phyloP scores from a whole-genome alignment of 257 asterid species.

The Ophiorrhiza pumila region DNA sequence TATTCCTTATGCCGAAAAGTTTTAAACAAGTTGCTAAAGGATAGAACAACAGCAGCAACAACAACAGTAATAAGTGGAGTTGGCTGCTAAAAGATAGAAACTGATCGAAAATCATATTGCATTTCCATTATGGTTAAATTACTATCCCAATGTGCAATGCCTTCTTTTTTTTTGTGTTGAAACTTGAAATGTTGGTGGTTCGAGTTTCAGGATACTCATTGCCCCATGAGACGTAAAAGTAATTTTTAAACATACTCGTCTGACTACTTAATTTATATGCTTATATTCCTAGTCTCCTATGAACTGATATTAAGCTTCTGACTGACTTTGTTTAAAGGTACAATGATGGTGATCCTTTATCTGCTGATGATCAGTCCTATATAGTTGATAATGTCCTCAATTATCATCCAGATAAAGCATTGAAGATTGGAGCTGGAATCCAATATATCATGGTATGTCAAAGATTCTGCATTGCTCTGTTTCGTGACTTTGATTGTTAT shows the following conservation, averaged over 20 bases:
- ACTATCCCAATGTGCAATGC: not conserved
- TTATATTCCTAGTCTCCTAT: not conserved
- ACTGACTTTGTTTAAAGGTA: constrained; percentile 42
- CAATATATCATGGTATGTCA: constrained; percentile 64
- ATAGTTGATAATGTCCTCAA: constrained; percentile 65
- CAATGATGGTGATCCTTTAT: constrained; percentile 79
- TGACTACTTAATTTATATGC: not conserved
- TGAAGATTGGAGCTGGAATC: constrained; percentile 75
- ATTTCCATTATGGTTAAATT: not conserved
- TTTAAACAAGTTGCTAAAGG: not conserved
- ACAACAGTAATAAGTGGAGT: too few relatives aligned
- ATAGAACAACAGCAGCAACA: too few relatives aligned
- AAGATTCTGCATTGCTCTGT: not conserved
- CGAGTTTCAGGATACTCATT: not conserved
- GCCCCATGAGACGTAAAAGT: not conserved
- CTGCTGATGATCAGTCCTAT: constrained; percentile 77
- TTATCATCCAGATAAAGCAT: constrained; percentile 80
- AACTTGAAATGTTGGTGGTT: not conserved
- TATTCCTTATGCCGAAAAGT: not conserved
- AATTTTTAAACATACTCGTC: not conserved
- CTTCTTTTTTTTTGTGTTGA: not conserved
- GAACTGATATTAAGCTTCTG: not conserved
- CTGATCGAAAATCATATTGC: not conserved
- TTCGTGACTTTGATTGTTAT: not conserved
- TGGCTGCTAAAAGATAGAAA: not conserved